Conservation (phyloP, 2,329 filamentous ascomycete species). For the Aspergillus thermomutatus region DNA sequence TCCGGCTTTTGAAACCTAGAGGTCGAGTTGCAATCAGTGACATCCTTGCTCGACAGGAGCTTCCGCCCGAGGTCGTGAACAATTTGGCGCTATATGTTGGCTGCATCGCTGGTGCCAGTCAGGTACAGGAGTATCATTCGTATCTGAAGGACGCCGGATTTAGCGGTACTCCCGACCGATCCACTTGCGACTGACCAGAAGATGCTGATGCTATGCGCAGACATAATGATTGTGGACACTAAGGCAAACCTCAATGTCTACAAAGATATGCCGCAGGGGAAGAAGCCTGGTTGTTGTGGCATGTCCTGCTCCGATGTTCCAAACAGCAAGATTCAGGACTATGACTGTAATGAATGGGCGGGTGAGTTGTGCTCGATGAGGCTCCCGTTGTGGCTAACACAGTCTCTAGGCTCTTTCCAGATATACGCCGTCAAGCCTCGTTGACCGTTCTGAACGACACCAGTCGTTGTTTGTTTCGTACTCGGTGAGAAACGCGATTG, state of each 20-base stretch:
- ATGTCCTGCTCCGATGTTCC: constrained; percentile 15
- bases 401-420: constrained; percentile 44
- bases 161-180: constrained; percentile 32
- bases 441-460: not conserved
- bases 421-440: constrained; percentile 49
- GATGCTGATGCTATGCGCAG: constrained; percentile 20
- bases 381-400: not conserved
- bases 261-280: constrained; percentile 18
- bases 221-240: constrained; percentile 46
- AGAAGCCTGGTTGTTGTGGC: constrained; percentile 5
- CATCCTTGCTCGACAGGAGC: constrained; percentile 51
- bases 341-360: constrained; percentile 45
- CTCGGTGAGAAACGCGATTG: not conserved
- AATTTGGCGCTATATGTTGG: constrained; percentile 57
- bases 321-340: not conserved
- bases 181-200: not conserved
- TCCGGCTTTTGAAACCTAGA: constrained; percentile 54
- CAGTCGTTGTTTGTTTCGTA: not conserved
- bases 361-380: constrained; percentile 36
- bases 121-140: constrained; percentile 49
- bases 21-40: constrained; percentile 60
- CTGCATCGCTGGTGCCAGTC: constrained; percentile 58
- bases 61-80: constrained; percentile 48
- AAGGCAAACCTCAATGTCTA: constrained; percentile 50
- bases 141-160: constrained; percentile 54